Base-by-base conservation (phyloP, 805 yeast species). In the Saccharomycopsis sp. region DNA sequence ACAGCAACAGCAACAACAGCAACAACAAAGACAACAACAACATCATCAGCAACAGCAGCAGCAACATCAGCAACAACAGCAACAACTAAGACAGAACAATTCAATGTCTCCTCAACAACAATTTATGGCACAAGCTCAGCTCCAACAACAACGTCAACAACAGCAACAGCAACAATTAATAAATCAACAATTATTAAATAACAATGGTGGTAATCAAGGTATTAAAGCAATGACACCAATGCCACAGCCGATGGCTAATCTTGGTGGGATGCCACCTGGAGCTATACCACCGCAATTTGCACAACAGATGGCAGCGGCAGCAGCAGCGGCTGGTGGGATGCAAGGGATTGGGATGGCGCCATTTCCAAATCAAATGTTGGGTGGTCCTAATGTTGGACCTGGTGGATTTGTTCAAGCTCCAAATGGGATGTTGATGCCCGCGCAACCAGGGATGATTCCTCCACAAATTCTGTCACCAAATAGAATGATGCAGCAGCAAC, bases 381-480 rank as follows among this genome's bases (percentile, higher is more conserved):
- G 33, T 5, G 35, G 22, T 11, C 42, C 42, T 14, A 34, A 13
- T 16, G 21, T 42, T n/a, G 43, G 28, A 4, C 43, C 43, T 5
- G 31, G 28, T 14, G 45, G 45, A 13, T 42, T 42, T 26, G 43
- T 45, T 24, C 43, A 36, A 27, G 38, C 33, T 2, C 50, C 50
- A 11, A 45, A 41, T 37, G 50, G 50, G 2, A 45, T 45, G 50
- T 23, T 41, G 17, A 22, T 38, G n/a, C 38, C 43, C 13, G 35
- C 26, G 16, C 47, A 38, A 27, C 4, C 14, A 14, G 21, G 22
- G 4, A 23, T 39, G 19, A 8, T 14, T 9, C 35, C 14, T 8
- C 35, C 14, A 20, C 35, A 31, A 14, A 31, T 31, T 5, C 17
- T 29, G 4, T 31, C 41, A 8, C 46, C 46, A 37, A 36, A 19